phyloP scores from a whole-genome alignment of 768 basidiomycete genomes.

The Lactifluus volemus region DNA sequence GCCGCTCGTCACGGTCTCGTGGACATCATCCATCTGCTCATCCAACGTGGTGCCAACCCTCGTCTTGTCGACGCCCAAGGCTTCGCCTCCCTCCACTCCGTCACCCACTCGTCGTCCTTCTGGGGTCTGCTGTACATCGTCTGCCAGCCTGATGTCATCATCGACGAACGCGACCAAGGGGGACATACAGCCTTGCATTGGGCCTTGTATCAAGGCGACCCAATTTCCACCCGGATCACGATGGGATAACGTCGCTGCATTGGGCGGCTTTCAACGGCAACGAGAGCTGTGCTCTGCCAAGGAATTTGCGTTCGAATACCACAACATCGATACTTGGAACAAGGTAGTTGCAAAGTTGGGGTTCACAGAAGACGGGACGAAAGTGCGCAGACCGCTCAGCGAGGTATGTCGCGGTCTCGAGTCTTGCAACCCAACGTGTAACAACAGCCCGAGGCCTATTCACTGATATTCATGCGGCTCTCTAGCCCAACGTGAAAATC shows the following conservation, averaged over 20 bases:
- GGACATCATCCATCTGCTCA: conserved; percentile 85
- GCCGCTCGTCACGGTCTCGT: conserved; percentile 95
- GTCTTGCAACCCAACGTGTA: neutral
- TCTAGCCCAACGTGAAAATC: conserved; percentile 1
- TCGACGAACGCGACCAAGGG: conserved; percentile 81
- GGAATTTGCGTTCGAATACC: conserved; percentile 89
- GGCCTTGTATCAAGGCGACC: conserved; percentile 97
- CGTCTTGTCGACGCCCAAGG: conserved; percentile 85
- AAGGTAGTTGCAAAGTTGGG: conserved; percentile 80
- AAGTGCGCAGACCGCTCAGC: conserved; percentile 55
- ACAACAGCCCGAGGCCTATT: neutral
- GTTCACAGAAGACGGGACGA: conserved; percentile 61
- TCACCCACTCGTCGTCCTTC: conserved; percentile 84
- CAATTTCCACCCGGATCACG: conserved; percentile 81
- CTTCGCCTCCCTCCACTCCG: conserved; percentile 88
- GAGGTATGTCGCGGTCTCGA: conserved; percentile 39
- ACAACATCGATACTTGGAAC: conserved; percentile 70
- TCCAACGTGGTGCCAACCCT: conserved; percentile 85
- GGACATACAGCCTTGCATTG: conserved; percentile 95
- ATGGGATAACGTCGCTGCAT: conserved; percentile 80
- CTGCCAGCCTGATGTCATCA: conserved; percentile 73
- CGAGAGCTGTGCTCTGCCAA: conserved; percentile 71
- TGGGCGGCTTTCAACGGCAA: conserved; percentile 93
- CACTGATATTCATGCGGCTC: neutral
- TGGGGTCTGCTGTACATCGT: conserved; percentile 89